A percentile compares a stretch with the other conserved stretches of the same genome.
Evolutionary conservation across 768 basidiomycete genomes (phyloP).

Genomic region (Hygrophorus pudorinus): DNA sequence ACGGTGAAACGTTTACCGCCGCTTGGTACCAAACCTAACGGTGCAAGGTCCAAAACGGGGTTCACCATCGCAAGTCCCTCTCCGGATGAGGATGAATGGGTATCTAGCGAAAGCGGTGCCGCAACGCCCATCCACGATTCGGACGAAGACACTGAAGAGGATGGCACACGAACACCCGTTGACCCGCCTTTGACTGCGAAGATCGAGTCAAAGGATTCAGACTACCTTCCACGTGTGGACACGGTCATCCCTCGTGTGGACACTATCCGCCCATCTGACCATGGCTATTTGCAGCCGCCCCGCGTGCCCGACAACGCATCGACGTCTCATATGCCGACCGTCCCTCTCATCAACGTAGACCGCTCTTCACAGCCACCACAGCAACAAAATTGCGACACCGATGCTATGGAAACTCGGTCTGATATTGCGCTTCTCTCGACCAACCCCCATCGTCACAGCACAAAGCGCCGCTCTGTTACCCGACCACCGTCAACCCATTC

Average conservation of each 20-base stretch:
- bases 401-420: no score
- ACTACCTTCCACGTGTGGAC: constrained; percentile 5
- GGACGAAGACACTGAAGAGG: constrained; percentile 27
- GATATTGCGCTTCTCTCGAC: constrained; percentile 6
- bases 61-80: constrained; percentile 49
- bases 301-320: not conserved
- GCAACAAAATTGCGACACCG: constrained; percentile 4
- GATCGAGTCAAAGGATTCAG: not conserved
- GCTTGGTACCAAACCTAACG: constrained; percentile 16
- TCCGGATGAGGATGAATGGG: constrained; percentile 58
- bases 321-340: not conserved
- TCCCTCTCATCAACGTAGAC: no score
- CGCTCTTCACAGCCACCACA: constrained; percentile 2
- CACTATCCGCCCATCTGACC: constrained; percentile 28
- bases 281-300: constrained; percentile 8
- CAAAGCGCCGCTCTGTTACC: constrained; percentile 34
- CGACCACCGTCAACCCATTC: constrained; percentile 62
- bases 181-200: not conserved
- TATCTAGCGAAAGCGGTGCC: constrained; percentile 69
- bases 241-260: constrained; percentile 21
- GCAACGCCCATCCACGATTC: constrained; percentile 52
- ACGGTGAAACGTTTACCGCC: not conserved
- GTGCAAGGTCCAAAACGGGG: constrained; percentile 35
- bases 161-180: constrained; percentile 10
- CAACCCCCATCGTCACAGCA: constrained; percentile 20